Evolutionary conservation across 2,329 filamentous ascomycete species (phyloP).

Genomic region (Aschersonia sp.): DNA sequence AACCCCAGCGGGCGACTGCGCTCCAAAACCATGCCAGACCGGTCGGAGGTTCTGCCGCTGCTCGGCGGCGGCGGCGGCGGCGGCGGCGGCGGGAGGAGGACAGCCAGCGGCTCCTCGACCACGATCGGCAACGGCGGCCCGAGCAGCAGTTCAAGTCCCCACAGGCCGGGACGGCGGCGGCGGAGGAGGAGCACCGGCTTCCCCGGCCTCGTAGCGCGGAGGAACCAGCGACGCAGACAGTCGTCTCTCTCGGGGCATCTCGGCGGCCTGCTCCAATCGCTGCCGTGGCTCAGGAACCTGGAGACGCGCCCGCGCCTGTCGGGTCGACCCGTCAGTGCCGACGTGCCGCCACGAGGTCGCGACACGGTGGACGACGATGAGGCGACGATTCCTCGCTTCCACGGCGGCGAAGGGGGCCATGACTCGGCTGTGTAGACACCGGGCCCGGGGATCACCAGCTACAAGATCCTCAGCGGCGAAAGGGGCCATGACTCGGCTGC

Average conservation of each 20-base stretch:
- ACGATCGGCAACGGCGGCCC: constrained; percentile 12
- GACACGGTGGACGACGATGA: neutral
- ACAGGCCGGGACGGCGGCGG: constrained; percentile 20
- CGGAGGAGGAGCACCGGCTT: constrained; percentile 47
- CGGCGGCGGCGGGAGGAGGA: constrained; percentile 4
- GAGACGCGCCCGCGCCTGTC: constrained; percentile 1
- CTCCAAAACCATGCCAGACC: constrained; percentile 32
- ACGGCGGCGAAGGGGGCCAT: too few species aligned
- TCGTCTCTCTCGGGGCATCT: constrained; percentile 33
- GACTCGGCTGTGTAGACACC: too few species aligned
- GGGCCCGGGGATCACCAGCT: too few species aligned
- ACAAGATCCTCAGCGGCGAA: too few species aligned
- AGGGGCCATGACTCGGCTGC: too few species aligned
- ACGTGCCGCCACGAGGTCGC: neutral
- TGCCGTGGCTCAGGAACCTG: constrained; percentile 35
- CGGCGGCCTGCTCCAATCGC: constrained; percentile 32
- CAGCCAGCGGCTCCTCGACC: constrained; percentile 13
- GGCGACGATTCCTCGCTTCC: too few species aligned
- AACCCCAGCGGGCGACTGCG: constrained; percentile 19
- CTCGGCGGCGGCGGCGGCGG: constrained; percentile 11
- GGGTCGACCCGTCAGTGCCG: constrained; percentile 2
- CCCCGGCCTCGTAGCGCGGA: constrained; percentile 42
- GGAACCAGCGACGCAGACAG: constrained; percentile 21
- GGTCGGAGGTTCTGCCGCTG: constrained; percentile 25
- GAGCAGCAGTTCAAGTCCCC: constrained; percentile 15